Percentiles rank a stretch among this genome's conserved stretches.
Evolutionary conservation across 805 yeast genomes (phyloP).

Genomic region (Debaryomyces castellii): DNA sequence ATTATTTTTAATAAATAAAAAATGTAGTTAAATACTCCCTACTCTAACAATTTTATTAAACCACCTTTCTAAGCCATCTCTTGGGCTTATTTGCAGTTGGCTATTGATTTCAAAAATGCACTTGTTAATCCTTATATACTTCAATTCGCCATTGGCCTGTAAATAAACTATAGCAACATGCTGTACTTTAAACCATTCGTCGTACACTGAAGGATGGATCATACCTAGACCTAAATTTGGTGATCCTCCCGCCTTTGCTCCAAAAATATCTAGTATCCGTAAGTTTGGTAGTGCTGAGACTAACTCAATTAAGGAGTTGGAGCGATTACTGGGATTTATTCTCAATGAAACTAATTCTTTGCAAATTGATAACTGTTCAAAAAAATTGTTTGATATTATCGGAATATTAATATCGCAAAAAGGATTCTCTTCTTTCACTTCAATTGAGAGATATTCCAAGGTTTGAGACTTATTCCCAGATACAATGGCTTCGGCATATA

Average conservation of each 20-base stretch:
- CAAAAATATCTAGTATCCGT: slow-evolving; percentile 44
- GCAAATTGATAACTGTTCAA: slow-evolving; percentile 11
- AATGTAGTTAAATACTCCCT: not conserved
- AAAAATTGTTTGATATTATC: slow-evolving; percentile 15
- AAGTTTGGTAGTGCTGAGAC: slow-evolving; percentile 22
- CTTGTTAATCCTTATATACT: slow-evolving; percentile 48
- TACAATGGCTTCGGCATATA: slow-evolving; percentile 17
- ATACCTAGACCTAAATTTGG: slow-evolving; percentile 57
- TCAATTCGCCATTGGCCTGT: slow-evolving; percentile 23
- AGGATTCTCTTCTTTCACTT: slow-evolving; percentile 37
- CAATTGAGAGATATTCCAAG: slow-evolving; percentile 37
- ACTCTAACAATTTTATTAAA: slow-evolving; percentile 39
- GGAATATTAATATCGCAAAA: slow-evolving; percentile 29
- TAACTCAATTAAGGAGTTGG: slow-evolving; percentile 19
- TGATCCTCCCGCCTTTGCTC: slow-evolving; percentile 50
- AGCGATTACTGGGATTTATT: slow-evolving; percentile 30
- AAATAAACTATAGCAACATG: slow-evolving; percentile 48
- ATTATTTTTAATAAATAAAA: not conserved
- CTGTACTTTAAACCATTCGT: slow-evolving; percentile 57
- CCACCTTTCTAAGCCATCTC: slow-evolving; percentile 49
- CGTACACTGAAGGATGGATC: slow-evolving; percentile 52
- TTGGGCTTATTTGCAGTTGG: slow-evolving; percentile 30
- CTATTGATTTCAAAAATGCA: slow-evolving; percentile 43
- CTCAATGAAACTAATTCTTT: slow-evolving; percentile 35
- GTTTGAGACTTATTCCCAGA: slow-evolving; percentile 10